phyloP scores from a whole-genome alignment of 2,329 filamentous ascomycete species.

The Trichoderma sp. region DNA sequence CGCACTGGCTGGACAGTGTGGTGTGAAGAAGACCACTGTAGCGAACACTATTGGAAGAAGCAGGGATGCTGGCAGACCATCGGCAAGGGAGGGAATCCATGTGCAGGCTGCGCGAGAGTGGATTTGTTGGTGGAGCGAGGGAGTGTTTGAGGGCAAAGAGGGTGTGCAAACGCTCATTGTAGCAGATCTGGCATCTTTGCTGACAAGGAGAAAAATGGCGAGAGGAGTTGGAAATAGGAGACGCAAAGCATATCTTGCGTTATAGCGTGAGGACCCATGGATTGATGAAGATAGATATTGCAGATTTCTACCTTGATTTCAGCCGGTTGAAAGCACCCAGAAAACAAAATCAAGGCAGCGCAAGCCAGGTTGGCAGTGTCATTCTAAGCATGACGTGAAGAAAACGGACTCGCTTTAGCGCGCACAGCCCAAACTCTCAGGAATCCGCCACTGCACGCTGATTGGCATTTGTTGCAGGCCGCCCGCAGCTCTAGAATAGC shows the following conservation, averaged over 20 bases:
- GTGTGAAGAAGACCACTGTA: constrained; percentile 25
- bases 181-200: not conserved
- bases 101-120: constrained; percentile 10
- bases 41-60: constrained; percentile 2
- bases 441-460: constrained; percentile 10
- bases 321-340: not conserved
- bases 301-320: not conserved
- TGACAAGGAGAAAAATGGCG: not conserved
- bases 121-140: not conserved
- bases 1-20: constrained; percentile 22
- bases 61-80: constrained; percentile 12
- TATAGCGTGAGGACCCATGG: not conserved
- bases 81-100: constrained; percentile 14
- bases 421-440: constrained; percentile 16
- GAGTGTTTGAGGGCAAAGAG: not conserved
- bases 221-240: no score
- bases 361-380: not conserved
- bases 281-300: not conserved
- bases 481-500: not conserved
- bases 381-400: not conserved
- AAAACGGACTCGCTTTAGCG: constrained; percentile 5
- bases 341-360: not conserved
- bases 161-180: not conserved
- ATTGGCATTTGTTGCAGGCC: constrained; percentile 1
- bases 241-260: not conserved